A percentile compares a stretch with the other conserved stretches of the same genome.
Conservation (phyloP, 163 green algal species). For the Scenedesmus sp. region DNA sequence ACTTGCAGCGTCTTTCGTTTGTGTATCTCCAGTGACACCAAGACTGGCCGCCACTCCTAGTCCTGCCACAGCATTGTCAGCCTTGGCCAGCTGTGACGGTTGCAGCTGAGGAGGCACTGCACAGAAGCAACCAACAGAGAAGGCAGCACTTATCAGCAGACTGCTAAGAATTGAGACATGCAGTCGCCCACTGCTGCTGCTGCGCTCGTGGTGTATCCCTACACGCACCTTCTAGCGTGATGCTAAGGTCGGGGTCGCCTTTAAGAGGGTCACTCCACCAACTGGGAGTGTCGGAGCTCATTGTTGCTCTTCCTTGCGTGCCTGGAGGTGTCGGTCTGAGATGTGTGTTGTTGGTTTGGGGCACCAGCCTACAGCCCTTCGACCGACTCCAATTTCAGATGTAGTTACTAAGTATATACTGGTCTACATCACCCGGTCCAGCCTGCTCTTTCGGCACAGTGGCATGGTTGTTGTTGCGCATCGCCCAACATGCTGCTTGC, state of each 20-base stretch:
- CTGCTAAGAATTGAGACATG: not conserved
- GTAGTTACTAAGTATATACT: not conserved
- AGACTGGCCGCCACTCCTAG: not conserved
- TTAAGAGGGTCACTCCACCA: slow-evolving; percentile 38
- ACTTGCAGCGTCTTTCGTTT: not conserved
- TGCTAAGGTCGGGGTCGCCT: not conserved
- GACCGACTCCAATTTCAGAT: not conserved
- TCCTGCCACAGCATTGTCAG: not conserved
- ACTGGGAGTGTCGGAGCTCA: slow-evolving; percentile 19
- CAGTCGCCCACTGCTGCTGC: not conserved
- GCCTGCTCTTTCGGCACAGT: not conserved
- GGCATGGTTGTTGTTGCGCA: not conserved
- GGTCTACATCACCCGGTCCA: not conserved
- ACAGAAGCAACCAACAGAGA: not conserved
- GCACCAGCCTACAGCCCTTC: not conserved
- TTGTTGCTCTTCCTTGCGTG: not conserved
- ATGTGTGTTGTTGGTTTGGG: not conserved
- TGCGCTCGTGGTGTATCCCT: not conserved
- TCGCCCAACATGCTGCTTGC: not conserved
- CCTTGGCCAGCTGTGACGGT: not conserved
- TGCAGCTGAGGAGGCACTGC: not conserved
- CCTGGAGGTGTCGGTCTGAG: not conserved
- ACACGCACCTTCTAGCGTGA: slow-evolving; percentile 10
- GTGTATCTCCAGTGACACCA: not conserved
- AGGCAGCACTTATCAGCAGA: not conserved